These are phyloP conservation scores for Naumovozyma baii DNA, from an alignment of 805 yeast species.

Conservation along the genomic window DNA sequence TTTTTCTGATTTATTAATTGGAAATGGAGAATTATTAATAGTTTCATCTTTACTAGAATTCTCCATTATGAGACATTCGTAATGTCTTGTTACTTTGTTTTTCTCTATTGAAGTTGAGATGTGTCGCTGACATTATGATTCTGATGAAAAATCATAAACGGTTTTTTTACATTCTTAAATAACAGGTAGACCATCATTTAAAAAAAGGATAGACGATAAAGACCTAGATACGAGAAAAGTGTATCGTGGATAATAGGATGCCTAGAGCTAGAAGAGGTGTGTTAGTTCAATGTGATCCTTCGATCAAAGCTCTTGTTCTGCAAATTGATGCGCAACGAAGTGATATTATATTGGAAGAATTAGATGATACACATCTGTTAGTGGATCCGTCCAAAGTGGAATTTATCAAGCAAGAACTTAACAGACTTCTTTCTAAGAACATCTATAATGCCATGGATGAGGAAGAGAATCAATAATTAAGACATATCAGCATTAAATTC, in stretches of 20 bases:
- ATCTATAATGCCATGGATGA: slow-evolving; percentile 78
- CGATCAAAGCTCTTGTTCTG: slow-evolving; percentile 76
- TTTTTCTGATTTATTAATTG: not conserved
- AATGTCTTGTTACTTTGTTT: not conserved
- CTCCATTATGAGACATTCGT: slow-evolving; percentile 1
- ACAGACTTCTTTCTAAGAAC: slow-evolving; percentile 66
- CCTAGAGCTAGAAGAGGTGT: slow-evolving; percentile 50
- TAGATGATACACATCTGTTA: slow-evolving; percentile 84
- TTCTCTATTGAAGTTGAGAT: too few relatives aligned
- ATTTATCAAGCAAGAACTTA: slow-evolving; percentile 67
- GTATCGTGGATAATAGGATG: slow-evolving; percentile 21
- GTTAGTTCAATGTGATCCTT: slow-evolving; percentile 71
- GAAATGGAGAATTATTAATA: not conserved
- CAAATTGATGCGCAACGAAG: slow-evolving; percentile 69
- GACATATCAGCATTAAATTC: too few relatives aligned
- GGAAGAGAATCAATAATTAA: slow-evolving; percentile 34
- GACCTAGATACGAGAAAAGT: not conserved
- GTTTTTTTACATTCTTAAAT: too few relatives aligned
- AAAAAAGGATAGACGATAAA: too few relatives aligned
- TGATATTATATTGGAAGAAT: slow-evolving; percentile 66
- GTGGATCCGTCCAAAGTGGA: slow-evolving; percentile 71
- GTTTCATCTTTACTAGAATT: not conserved
- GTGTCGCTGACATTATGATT: too few relatives aligned
- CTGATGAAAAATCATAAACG: too few relatives aligned
- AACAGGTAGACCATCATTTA: too few relatives aligned